phyloP scores from a whole-genome alignment of 257 asterid genomes.

The Anisodus acutangulus region DNA sequence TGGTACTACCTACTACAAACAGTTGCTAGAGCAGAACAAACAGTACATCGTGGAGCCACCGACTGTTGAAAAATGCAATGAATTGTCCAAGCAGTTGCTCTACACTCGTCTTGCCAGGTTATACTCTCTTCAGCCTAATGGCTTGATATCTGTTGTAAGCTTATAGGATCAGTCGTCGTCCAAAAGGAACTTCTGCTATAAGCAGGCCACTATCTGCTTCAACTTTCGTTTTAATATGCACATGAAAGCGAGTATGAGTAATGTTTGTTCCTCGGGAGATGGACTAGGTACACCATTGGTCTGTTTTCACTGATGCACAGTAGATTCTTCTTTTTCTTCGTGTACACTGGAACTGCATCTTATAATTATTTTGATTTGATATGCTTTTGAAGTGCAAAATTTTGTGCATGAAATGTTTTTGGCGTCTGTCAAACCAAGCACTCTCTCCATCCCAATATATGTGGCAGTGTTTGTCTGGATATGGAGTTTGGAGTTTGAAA shows the following conservation, averaged over 20 bases:
- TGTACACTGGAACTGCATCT: not conserved
- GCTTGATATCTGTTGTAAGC: not conserved
- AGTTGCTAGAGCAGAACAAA: slow-evolving; percentile 50
- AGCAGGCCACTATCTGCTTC: not conserved
- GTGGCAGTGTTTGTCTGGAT: too few species aligned
- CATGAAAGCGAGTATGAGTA: not conserved
- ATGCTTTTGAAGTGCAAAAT: not conserved
- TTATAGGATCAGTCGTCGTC: not conserved
- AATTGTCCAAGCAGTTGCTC: slow-evolving; percentile 51
- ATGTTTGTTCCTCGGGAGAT: not conserved
- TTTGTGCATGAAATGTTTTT: not conserved
- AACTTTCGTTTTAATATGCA: not conserved
- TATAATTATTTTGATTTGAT: not conserved
- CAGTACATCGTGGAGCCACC: slow-evolving; percentile 54
- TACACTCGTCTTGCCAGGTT: slow-evolving; percentile 64
- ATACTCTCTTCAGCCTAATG: slow-evolving; percentile 17
- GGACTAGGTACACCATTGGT: not conserved
- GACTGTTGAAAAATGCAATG: slow-evolving; percentile 53
- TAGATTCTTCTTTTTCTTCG: not conserved
- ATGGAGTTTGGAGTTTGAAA: too few species aligned
- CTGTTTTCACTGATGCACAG: not conserved
- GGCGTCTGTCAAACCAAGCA: not conserved
- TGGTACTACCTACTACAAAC: slow-evolving; percentile 46
- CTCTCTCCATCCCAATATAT: too few species aligned
- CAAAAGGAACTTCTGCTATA: not conserved